Evolutionary conservation across 441 rosid genomes (phyloP).

Genomic region (Populus hybrid): DNA sequence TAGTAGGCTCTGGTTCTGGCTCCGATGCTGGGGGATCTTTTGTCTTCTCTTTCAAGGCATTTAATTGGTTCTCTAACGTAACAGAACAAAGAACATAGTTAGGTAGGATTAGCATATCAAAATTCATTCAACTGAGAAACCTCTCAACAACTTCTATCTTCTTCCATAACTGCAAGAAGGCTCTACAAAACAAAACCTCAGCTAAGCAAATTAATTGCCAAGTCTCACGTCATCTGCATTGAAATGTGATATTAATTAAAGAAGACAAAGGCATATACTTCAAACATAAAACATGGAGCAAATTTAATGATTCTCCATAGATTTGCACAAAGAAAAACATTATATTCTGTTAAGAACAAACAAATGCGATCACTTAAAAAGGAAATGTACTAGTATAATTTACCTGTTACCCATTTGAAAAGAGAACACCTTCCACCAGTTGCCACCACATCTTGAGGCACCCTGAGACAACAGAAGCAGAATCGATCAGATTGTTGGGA

Average conservation of each 20-base stretch:
- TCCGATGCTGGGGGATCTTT: slow-evolving; percentile 68
- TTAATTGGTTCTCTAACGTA: slow-evolving; percentile 56
- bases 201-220: neutral
- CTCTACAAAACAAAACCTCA: neutral
- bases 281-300: neutral
- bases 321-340: neutral
- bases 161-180: slow-evolving; percentile 1
- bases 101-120: neutral
- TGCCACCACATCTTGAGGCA: slow-evolving; percentile 91
- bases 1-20: slow-evolving; percentile 93
- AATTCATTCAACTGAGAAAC: neutral
- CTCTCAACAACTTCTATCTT: neutral
- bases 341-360: neutral
- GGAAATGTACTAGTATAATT: neutral
- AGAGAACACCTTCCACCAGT: slow-evolving; percentile 90
- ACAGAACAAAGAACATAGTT: neutral
- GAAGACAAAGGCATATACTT: neutral
- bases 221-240: neutral
- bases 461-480: slow-evolving; percentile 42
- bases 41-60: slow-evolving; percentile 60
- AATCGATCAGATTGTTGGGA: neutral
- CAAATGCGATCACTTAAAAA: neutral
- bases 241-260: neutral
- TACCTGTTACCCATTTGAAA: slow-evolving; percentile 87
- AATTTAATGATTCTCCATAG: neutral